These are phyloP conservation scores for Corymbia citriodora DNA, from an alignment of 441 rosid genomes.

Conservation along the genomic window DNA sequence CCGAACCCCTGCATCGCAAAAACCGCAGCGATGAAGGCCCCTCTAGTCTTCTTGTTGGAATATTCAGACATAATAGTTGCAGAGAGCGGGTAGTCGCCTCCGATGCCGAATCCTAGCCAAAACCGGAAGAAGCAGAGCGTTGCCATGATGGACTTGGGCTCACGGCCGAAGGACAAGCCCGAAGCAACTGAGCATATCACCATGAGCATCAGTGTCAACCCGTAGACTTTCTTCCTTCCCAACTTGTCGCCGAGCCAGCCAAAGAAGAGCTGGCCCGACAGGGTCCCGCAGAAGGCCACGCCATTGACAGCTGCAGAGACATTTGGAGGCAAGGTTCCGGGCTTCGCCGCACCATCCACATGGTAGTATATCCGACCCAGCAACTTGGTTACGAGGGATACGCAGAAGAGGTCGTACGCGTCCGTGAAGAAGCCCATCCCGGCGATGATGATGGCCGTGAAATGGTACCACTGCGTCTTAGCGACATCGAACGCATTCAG, in stretches of 20 bases:
- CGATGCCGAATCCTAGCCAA: not conserved
- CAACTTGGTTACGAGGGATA: not conserved
- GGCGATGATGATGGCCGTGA: constrained; percentile 7
- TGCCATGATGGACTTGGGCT: not conserved
- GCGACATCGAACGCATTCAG: constrained; percentile 1
- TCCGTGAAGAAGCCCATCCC: constrained; percentile 11
- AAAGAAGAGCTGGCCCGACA: not conserved
- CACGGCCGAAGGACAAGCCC: not conserved
- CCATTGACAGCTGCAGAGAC: constrained; percentile 5
- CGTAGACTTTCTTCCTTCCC: not conserved
- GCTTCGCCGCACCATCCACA: not conserved
- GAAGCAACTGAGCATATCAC: not conserved
- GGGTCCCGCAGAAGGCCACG: constrained; percentile 10
- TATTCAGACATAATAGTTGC: constrained; percentile 1
- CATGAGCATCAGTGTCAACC: not conserved
- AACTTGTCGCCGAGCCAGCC: not conserved
- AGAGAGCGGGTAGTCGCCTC: not conserved
- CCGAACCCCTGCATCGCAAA: not conserved
- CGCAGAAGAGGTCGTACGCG: constrained; percentile 6
- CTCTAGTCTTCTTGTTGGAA: constrained; percentile 1
- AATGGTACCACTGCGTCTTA: not conserved
- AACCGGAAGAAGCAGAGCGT: constrained; percentile 3
- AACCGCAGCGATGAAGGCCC: not conserved
- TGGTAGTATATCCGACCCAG: not conserved
- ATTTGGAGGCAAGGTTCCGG: constrained; percentile 4